Evolutionary conservation across 2,329 filamentous ascomycete genomes (phyloP).

Genomic region (Acrocalymma vagum): DNA sequence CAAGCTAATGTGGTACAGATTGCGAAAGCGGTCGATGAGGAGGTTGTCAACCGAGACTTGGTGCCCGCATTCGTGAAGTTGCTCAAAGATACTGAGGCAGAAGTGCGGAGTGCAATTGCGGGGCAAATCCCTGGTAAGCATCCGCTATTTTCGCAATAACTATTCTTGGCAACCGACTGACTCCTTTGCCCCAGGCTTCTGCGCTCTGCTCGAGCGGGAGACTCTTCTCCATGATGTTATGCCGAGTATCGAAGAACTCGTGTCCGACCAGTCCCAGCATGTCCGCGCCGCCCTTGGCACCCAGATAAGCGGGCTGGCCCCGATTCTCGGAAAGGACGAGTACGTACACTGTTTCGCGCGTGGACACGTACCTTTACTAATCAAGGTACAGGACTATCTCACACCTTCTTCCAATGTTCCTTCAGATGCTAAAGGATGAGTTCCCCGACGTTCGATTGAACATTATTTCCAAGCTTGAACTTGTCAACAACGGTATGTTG

Average conservation of each 20-base stretch:
- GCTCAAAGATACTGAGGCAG: slow-evolving; percentile 96
- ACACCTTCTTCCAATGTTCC: slow-evolving; percentile 96
- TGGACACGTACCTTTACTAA: slow-evolving; percentile 35
- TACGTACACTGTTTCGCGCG: slow-evolving; percentile 59
- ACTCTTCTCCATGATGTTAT: slow-evolving; percentile 95
- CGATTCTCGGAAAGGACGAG: slow-evolving; percentile 98
- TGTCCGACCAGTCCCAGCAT: slow-evolving; percentile 95
- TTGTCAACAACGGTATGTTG: slow-evolving; percentile 87
- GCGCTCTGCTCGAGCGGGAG: slow-evolving; percentile 83
- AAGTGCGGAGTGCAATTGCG: slow-evolving; percentile 95
- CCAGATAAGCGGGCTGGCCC: slow-evolving; percentile 95
- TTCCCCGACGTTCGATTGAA: slow-evolving; percentile 98
- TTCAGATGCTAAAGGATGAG: slow-evolving; percentile 99
- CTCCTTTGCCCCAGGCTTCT: slow-evolving; percentile 75
- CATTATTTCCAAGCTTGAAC: slow-evolving; percentile 99
- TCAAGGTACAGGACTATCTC: slow-evolving; percentile 78
- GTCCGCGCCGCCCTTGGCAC: slow-evolving; percentile 94
- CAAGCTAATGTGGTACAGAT: slow-evolving; percentile 67
- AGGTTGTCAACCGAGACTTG: slow-evolving; percentile 91
- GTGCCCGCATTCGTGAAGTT: slow-evolving; percentile 98
- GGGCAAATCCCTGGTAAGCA: slow-evolving; percentile 86
- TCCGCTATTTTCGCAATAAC: slow-evolving; percentile 2
- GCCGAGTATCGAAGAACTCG: slow-evolving; percentile 93
- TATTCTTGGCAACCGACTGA: too few species aligned
- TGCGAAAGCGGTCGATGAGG: slow-evolving; percentile 96